Evolutionary conservation across 495 filamentous ascomycete genomes (phyloP), one percentile per base, ranked within the genome.

Genomic region (Tricharina praecox): DNA sequence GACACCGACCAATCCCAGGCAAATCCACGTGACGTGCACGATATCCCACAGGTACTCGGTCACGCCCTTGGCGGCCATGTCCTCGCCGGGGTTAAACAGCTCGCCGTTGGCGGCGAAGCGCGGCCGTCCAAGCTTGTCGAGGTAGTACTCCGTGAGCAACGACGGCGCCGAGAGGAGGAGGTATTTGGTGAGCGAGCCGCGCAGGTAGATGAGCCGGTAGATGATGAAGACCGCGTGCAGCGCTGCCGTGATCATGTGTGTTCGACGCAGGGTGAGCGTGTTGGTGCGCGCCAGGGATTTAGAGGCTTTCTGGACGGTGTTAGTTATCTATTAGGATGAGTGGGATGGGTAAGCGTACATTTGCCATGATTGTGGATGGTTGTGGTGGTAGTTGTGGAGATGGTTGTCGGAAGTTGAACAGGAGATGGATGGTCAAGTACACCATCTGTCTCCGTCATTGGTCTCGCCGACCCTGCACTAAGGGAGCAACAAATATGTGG

Each of bases 11-110:
- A 75, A 63, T 5, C 72, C 63, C 23, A 84, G 67, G 20, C 74
- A 78, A 16, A 69, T 75, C 78, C 82, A 85, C 0, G 83, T 87
- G 66, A 90, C 86, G 70, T 93, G 96, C 26, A 95, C 68, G 21
- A 94, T 71, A 67, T 97, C 90, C 72, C 88, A 96, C 80, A 95
- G 82, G 66, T 87, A 97, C 64, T 97, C 90, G 5, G 86, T 96
- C 63, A 97, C 66, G 0, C 90, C 90, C 21, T 80, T 74, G 0
- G 85, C 84, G 23, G 82, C 78, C 20, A 97, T 71, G 62, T 96
- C 90, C 62, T 96, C 88, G 15, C 90, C 90, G 0, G 79, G 69
- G 11, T 69, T 74, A 52, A 75, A 75, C 34, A 96, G 66, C 2
- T 76, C 74, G 4, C 46, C 47, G 19, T 57, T 49, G 4, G 53